Percentiles rank a stretch among this genome's conserved stretches.
These are phyloP conservation scores for Boletus tomentosulus DNA, from an alignment of 768 basidiomycete genomes.

Conservation along the genomic window DNA sequence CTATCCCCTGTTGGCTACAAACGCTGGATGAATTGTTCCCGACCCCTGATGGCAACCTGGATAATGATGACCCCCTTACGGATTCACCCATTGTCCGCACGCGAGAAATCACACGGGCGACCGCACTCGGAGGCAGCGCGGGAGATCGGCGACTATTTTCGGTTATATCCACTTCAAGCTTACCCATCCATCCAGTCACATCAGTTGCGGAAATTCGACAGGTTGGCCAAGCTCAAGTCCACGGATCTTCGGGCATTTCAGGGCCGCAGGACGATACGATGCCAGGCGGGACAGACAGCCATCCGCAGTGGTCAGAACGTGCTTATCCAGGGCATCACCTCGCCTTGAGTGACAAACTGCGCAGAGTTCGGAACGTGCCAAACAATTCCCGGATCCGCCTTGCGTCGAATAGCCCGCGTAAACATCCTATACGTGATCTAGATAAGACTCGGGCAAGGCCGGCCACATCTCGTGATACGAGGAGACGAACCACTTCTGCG, in stretches of 20 bases:
- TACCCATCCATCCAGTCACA: slow-evolving; percentile 3
- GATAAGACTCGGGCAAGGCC: slow-evolving; percentile 24
- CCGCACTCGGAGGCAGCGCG: slow-evolving; percentile 6
- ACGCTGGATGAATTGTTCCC: slow-evolving; percentile 29
- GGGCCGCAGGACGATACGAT: slow-evolving; percentile 12
- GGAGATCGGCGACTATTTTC: slow-evolving; percentile 12
- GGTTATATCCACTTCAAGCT: slow-evolving; percentile 3
- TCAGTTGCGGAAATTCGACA: slow-evolving; percentile 12
- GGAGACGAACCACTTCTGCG: slow-evolving; percentile 31
- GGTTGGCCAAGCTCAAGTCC: slow-evolving; percentile 11
- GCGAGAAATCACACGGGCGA: slow-evolving; percentile 8
- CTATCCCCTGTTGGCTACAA: slow-evolving; percentile 7
- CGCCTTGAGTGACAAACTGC: slow-evolving; percentile 1
- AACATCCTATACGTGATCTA: slow-evolving; percentile 15
- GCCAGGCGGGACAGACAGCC: slow-evolving; percentile 5
- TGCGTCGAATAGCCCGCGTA: slow-evolving; percentile 19
- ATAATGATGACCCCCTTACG: slow-evolving; percentile 6
- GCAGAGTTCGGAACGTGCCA: slow-evolving; percentile 11
- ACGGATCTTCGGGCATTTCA: slow-evolving; percentile 27
- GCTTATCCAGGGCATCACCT: slow-evolving; percentile 1
- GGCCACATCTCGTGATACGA: slow-evolving; percentile 21
- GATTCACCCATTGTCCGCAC: slow-evolving; percentile 28
- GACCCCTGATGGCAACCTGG: slow-evolving; percentile 1
- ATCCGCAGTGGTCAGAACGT: slow-evolving; percentile 6
- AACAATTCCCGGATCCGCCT: slow-evolving; percentile 10